Base-by-base conservation (phyloP, 257 asterid genomes). In the Rubia yunnanensis region DNA sequence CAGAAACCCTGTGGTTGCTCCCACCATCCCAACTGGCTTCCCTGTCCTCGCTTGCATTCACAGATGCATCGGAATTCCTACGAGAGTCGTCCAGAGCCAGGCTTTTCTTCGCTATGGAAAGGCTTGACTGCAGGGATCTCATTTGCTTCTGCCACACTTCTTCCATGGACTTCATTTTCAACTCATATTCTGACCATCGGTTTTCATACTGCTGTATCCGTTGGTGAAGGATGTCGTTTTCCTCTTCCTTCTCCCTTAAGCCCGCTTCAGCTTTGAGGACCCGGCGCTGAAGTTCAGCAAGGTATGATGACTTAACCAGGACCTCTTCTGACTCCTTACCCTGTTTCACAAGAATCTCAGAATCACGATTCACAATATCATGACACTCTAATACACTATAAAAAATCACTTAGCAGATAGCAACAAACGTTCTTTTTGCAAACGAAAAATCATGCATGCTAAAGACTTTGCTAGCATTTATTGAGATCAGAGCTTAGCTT, bases 131-230 rank as follows among this genome's bases (percentile, higher is more conserved):
- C 20, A 94, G 82, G 0, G 99, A 90, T 72, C 96, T 77, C 99
- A 94, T 94, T 73, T 94, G 99, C 50, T 90, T 94, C 64, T 94
- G 99, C 99, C 99, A 94, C 48, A 88, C 88, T 74, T 94, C 95
- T 83, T 94, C 99, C 99, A 90, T 94, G 38, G 97, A 90, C 75
- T 82, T 90, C 99, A 94, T 94, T 78, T 90, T 94, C 62, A 77
- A 76, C 82, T 94, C 99, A 28, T 94, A 90, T 76, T 90, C 97
- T 2, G 95, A 90, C 99, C 99, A 94, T 27, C 99, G 90, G 34
- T 81, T 88, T 78, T 94, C 97, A 31, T 86, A 94, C 73, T 88
- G 96, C 41, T 88, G 95, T 10, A 94, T 80, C 64, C 97, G 83
- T 59, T 94, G 99, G 81, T 80, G 85, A 67, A 94, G 96, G 76